Conservation (phyloP, 148 eudicot species). For the Euryodendron excelsum region DNA sequence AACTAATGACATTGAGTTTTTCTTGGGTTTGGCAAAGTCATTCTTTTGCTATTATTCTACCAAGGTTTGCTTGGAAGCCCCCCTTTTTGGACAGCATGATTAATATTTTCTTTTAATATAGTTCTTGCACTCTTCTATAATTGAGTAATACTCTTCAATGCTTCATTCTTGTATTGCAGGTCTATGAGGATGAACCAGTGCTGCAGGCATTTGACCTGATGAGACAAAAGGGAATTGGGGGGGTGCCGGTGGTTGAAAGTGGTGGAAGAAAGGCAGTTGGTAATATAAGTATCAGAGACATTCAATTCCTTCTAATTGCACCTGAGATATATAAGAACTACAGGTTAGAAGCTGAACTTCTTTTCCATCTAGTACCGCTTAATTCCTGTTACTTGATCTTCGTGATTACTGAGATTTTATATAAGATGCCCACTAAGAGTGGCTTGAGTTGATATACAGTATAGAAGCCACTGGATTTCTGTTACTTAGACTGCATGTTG, state of each 20-base stretch:
- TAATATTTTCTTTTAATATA: not conserved
- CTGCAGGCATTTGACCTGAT: constrained; percentile 87
- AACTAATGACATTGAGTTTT: not conserved
- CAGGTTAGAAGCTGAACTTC: constrained; percentile 45
- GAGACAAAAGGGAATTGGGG: constrained; percentile 83
- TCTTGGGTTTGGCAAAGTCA: not conserved
- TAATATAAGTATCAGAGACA: constrained; percentile 88
- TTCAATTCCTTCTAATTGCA: constrained; percentile 78
- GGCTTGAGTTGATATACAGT: not conserved
- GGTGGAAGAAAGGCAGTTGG: constrained; percentile 80
- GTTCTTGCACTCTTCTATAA: not conserved
- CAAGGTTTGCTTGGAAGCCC: not conserved
- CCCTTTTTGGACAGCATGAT: not conserved
- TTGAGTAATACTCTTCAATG: not conserved
- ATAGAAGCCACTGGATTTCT: not conserved
- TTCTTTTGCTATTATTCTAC: not conserved
- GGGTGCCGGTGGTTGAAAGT: constrained; percentile 70
- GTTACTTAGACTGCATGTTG: constrained; percentile 5
- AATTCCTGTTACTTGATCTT: not conserved
- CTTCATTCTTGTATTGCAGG: constrained; percentile 34
- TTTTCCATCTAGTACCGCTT: not conserved
- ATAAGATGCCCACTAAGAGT: not conserved
- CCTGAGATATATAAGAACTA: constrained; percentile 88
- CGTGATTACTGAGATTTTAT: not conserved
- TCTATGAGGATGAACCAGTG: constrained; percentile 83